Percentiles rank a stretch among this genome's conserved stretches.
Conservation (phyloP, 352 stramenopile species). For the Globisporangium carolinianum region DNA sequence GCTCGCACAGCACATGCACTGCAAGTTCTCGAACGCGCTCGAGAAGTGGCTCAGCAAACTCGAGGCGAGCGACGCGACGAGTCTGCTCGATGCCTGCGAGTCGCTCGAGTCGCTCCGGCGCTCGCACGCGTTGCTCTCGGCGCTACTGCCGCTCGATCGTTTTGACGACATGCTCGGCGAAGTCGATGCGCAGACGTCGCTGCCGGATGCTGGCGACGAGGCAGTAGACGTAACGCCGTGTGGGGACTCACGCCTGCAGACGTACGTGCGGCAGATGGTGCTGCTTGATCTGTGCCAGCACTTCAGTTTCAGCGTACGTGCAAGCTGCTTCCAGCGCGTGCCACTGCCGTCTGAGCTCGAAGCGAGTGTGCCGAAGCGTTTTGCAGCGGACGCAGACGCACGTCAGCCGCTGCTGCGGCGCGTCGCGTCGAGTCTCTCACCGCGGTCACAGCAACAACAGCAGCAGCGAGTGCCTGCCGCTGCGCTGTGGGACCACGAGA, state of each 20-base stretch:
- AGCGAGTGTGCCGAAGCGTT: constrained; percentile 16
- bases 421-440: constrained; percentile 7
- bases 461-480: no score
- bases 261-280: constrained; percentile 38
- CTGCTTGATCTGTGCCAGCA: constrained; percentile 58
- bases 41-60: constrained; percentile 42
- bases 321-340: constrained; percentile 33
- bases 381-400: constrained; percentile 13
- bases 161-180: constrained; percentile 31
- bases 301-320: constrained; percentile 36
- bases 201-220: constrained; percentile 13
- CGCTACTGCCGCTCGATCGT: constrained; percentile 14
- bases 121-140: constrained; percentile 23
- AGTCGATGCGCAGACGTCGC: constrained; percentile 18
- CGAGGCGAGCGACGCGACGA: constrained; percentile 40
- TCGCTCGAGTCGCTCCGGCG: constrained; percentile 28
- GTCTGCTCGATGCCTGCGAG: constrained; percentile 40
- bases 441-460: neutral
- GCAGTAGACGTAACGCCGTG: constrained; percentile 5
- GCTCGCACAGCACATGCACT: constrained; percentile 46
- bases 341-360: constrained; percentile 19
- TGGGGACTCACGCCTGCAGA: constrained; percentile 25
- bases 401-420: constrained; percentile 9
- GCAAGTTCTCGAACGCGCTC: constrained; percentile 46
- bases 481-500: neutral